Base-by-base conservation (phyloP, 169 alveolate genomes). In the Cryptosporidium baileyi region DNA sequence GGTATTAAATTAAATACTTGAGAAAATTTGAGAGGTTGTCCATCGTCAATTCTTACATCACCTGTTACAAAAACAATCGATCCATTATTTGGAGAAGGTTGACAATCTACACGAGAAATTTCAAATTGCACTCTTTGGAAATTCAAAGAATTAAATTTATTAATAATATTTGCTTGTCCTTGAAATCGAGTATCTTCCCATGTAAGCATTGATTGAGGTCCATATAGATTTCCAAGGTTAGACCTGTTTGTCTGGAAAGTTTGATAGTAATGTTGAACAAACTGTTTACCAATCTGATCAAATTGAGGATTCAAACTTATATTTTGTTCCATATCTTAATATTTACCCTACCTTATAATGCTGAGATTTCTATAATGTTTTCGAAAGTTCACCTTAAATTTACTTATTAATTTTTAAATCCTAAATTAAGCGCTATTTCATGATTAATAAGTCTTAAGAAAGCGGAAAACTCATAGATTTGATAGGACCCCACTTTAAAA, bases 171-270 rank as follows among this genome's bases (percentile, higher is more conserved):
- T 2, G 91, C 93, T 47, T 80, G 90, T 1, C 97, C 97, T 40
- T 89, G 88, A 67, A 92, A 81, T 57, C 82, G 93, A 34, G 93
- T 93, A 22, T 93, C 93, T 62, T 94, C 97, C 80, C 90, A 94
- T 5, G 96, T 94, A 59, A 94, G 89, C 94, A 93, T 91, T 38
- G 96, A 93, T 74, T 89, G 95, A 80, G 91, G 92, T 44, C 93
- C 92, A 85, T 90, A 92, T n/a, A 91, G 80, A 28, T 85, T 80
- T 5, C 93, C 85, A 36, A 89, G 89, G 26, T 82, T 82, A 8
- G 81, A 88, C 90, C 95, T 89, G 60, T 90, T 90, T 24, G 89
- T 89, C 59, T 89, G 90, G 80, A 92, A 89, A 22, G 91, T 80
- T 65, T 91, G 93, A 88, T 91, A 92, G 90, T 92, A 92, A 88